Evolutionary conservation across 352 stramenopile species (phyloP), one percentile per base, ranked within the genome.

Genomic region (Peronospora belbahrii): DNA sequence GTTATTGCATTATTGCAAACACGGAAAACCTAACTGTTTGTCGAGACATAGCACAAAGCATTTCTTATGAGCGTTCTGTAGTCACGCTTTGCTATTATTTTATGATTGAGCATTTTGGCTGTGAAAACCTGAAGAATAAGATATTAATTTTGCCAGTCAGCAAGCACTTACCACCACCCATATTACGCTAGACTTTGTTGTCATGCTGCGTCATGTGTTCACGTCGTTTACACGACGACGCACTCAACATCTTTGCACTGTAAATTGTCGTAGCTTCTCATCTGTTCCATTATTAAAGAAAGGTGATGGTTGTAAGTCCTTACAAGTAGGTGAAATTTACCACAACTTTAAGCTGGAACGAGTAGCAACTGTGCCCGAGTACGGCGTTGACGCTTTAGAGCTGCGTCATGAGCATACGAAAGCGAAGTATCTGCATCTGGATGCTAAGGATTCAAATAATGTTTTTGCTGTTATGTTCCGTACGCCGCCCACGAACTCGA

Each of bases 401-500:
- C 74, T 93, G 28, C 55, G 73, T 22, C 83, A 95, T 56, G 49
- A 62, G 34, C 56, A 30, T n/a, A 95, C 83, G 7, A 70, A 82
- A 27, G 80, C 83, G 6, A 67, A 56, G 15, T 92, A 94, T 44
- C 24, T 95, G 44, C 83, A 95, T 48, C 64, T 95, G 13, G 79
- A 92, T 34, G 73, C 79, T n/a, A 66, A 79, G 41, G 83, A 95
- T 49, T 52, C 63, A 0, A 92, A 92, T 62, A 95, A 95, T 38
- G 78, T 92, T 14, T 92, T 95, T 35, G 95, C 94, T 33, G 88
- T 99, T 32, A 97, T 95, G 52, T 99, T 99, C 64, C 88, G 94
- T 39, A 99, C 97, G 42, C 96, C 95, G n/a, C 91, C 94, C 15
- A 71, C 81, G 17, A 92, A 97, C 65, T 97, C 88, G 17, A 98